phyloP scores from a whole-genome alignment of 2,329 filamentous ascomycete genomes.

The Sporothrix brasiliensis region DNA sequence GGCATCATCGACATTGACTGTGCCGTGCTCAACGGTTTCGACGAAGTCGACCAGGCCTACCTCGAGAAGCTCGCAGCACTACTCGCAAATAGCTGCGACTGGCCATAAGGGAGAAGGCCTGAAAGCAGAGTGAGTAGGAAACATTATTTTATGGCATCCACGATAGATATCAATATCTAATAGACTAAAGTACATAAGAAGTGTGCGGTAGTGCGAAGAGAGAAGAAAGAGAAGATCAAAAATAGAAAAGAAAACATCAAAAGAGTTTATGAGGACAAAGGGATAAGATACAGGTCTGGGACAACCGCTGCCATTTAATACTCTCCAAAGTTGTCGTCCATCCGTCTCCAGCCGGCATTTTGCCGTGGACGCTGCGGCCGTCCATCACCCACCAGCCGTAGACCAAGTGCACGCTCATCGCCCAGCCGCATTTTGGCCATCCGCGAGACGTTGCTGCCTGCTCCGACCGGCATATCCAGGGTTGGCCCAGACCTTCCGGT shows the following conservation, averaged over 20 bases:
- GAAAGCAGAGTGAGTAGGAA: not conserved
- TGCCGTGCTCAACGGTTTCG: constrained; percentile 66
- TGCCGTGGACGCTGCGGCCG: not conserved
- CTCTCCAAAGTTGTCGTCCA: not conserved
- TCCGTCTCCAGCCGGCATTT: constrained; percentile 13
- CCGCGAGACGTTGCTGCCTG: constrained; percentile 6
- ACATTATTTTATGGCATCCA: not conserved
- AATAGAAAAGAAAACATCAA: too few species aligned
- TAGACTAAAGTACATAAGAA: constrained; percentile 12
- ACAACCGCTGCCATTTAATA: not conserved
- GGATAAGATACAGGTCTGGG: not conserved
- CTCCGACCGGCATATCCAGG: not conserved
- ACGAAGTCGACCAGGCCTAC: constrained; percentile 65
- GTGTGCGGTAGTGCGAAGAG: not conserved
- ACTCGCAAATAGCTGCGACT: constrained; percentile 65
- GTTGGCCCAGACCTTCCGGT: not conserved
- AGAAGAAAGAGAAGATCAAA: not conserved
- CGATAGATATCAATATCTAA: not conserved
- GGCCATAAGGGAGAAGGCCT: constrained; percentile 44
- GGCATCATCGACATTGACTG: constrained; percentile 84
- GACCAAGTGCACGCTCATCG: constrained; percentile 11
- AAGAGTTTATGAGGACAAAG: not conserved
- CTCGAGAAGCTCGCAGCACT: constrained; percentile 68
- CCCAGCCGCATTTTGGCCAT: constrained; percentile 23
- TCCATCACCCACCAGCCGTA: not conserved